Evolutionary conservation across 1,139 yeast species (phyloP).

Genomic region (Hansenula lynferdii): DNA sequence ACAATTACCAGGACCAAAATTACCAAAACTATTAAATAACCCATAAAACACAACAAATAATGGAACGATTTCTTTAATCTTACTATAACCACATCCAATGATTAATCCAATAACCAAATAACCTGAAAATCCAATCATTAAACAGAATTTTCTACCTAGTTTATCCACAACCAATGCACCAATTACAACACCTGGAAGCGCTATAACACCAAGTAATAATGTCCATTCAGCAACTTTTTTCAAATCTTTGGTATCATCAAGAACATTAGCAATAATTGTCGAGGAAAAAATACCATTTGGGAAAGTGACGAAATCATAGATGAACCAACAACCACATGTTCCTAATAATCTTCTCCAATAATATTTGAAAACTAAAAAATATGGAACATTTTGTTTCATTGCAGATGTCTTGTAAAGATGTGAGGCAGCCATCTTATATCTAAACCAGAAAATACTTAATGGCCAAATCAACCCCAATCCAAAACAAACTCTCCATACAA

Average conservation of each 20-base stretch:
- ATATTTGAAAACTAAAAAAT: constrained; percentile 44
- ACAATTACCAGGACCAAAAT: constrained; percentile 75
- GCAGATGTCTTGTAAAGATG: constrained; percentile 49
- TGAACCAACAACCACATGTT: constrained; percentile 57
- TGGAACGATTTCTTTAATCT: constrained; percentile 44
- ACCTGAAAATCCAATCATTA: constrained; percentile 54
- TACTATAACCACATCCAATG: constrained; percentile 50
- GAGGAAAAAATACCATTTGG: constrained; percentile 60
- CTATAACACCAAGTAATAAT: constrained; percentile 44
- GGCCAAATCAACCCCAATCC: constrained; percentile 80
- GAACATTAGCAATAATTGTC: constrained; percentile 42
- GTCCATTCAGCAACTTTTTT: constrained; percentile 54
- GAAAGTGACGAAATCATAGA: constrained; percentile 61
- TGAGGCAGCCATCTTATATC: constrained; percentile 67
- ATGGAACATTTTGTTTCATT: constrained; percentile 48
- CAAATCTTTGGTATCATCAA: constrained; percentile 33
- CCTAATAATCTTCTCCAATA: constrained; percentile 54
- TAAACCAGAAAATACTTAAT: constrained; percentile 62
- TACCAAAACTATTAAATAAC: constrained; percentile 54
- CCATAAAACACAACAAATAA: constrained; percentile 57
- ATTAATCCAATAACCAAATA: constrained; percentile 56
- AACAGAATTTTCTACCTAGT: constrained; percentile 53
- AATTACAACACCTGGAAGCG: constrained; percentile 54
- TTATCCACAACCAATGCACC: constrained; percentile 51
- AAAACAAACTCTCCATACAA: constrained; percentile 70